These are phyloP conservation scores for Mentha longifolia DNA, from an alignment of 257 asterid species.

Conservation along the genomic window DNA sequence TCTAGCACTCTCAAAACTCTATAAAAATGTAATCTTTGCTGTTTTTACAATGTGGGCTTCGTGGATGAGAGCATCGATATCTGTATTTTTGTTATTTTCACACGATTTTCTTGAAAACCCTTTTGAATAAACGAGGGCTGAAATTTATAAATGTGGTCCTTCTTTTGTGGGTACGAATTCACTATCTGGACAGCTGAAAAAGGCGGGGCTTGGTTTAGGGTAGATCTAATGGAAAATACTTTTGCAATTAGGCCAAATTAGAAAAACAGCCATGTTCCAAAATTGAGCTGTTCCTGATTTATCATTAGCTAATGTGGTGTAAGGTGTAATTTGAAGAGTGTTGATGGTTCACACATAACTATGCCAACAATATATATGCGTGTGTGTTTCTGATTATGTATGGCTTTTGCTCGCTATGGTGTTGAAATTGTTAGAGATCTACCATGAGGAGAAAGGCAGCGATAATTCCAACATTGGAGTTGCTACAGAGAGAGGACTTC, in stretches of 20 bases:
- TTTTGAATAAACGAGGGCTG: slow-evolving; percentile 4
- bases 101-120: slow-evolving; percentile 27
- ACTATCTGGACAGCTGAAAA: slow-evolving; percentile 4
- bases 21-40: slow-evolving; percentile 14
- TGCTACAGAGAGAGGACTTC: slow-evolving; percentile 63
- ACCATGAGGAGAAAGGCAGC: slow-evolving; percentile 50
- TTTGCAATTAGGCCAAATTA: slow-evolving; percentile 14
- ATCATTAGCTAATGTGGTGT: slow-evolving; percentile 19
- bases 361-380: no score
- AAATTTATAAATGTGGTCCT: slow-evolving; percentile 38
- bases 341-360: neutral
- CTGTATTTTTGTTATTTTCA: neutral
- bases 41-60: slow-evolving; percentile 17
- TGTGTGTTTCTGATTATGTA: neutral
- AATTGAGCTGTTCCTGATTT: slow-evolving; percentile 1
- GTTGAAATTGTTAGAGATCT: slow-evolving; percentile 35
- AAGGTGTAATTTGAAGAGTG: neutral
- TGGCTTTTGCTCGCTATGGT: neutral
- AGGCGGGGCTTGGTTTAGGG: slow-evolving; percentile 24
- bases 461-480: slow-evolving; percentile 47
- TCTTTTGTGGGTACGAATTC: slow-evolving; percentile 10
- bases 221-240: neutral
- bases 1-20: neutral
- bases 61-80: neutral
- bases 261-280: neutral